A percentile compares a stretch with the other conserved stretches of the same genome.
Evolutionary conservation across 2,329 filamentous ascomycete species (phyloP).

Genomic region (Fusarium mundagurra): DNA sequence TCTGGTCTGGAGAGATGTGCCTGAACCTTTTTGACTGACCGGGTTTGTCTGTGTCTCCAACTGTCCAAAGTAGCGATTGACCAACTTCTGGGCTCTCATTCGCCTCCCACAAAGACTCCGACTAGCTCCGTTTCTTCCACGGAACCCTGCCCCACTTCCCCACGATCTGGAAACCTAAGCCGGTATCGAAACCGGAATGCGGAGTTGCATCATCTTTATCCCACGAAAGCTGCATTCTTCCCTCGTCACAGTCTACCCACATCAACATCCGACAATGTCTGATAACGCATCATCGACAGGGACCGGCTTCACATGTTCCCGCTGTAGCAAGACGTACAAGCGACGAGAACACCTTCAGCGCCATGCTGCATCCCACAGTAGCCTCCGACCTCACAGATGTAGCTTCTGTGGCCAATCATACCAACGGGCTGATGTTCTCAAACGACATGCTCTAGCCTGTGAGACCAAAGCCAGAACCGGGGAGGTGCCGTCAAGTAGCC

Average conservation of each 20-base stretch:
- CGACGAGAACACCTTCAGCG: not conserved
- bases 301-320: not conserved
- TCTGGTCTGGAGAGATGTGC: not conserved
- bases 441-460: not conserved
- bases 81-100: not conserved
- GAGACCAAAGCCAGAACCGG: not conserved
- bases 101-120: conserved; percentile 6
- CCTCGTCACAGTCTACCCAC: not conserved
- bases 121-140: not conserved
- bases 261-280: not conserved
- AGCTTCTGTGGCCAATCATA: not conserved
- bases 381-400: not conserved
- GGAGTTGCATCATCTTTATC: not conserved
- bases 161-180: not conserved
- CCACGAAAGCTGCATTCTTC: not conserved
- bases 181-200: not conserved
- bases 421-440: not conserved
- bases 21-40: fast-evolving
- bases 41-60: not conserved
- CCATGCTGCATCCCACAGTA: not conserved
- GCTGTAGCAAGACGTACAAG: not conserved
- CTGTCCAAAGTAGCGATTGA: not conserved
- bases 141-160: not conserved
- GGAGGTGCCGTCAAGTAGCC: not conserved
- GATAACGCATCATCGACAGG: not conserved